These are phyloP conservation scores for Hyaloscypha finlandica DNA, from an alignment of 495 filamentous ascomycete species.

Conservation along the genomic window DNA sequence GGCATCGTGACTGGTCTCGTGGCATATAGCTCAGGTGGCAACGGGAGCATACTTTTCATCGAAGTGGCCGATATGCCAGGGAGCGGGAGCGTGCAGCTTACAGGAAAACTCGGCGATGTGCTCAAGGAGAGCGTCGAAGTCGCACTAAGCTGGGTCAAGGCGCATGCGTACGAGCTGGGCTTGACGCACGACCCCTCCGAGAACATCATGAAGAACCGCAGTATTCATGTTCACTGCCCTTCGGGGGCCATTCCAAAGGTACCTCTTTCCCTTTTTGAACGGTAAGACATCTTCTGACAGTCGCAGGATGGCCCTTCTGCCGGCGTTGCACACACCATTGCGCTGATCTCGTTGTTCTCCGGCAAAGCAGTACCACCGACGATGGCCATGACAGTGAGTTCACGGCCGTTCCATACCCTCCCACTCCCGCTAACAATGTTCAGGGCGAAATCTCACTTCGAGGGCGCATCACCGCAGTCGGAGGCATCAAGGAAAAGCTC, in stretches of 20 bases:
- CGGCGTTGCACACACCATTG: constrained; percentile 91
- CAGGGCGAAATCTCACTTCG: constrained; percentile 85
- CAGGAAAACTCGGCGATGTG: constrained; percentile 96
- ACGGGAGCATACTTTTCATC: constrained; percentile 97
- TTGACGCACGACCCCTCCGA: constrained; percentile 77
- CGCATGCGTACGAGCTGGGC: constrained; percentile 89
- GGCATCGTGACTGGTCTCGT: constrained; percentile 97
- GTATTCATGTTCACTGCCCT: constrained; percentile 95
- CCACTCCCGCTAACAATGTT: constrained; percentile 28
- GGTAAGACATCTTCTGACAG: constrained; percentile 3
- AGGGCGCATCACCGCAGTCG: constrained; percentile 83
- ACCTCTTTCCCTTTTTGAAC: not conserved
- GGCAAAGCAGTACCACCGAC: constrained; percentile 87
- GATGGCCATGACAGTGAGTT: constrained; percentile 80
- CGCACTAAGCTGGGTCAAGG: constrained; percentile 90
- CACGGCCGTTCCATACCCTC: not conserved
- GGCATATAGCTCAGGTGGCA: constrained; percentile 90
- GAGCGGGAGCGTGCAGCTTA: constrained; percentile 89
- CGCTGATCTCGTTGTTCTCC: constrained; percentile 87
- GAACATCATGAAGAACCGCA: constrained; percentile 95
- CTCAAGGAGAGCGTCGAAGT: constrained; percentile 98
- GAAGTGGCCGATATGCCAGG: constrained; percentile 98
- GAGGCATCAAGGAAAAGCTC: constrained; percentile 98
- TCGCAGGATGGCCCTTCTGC: constrained; percentile 60
- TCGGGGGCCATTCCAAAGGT: constrained; percentile 92